These are phyloP conservation scores for Lipomyces oligophaga DNA, from an alignment of 805 yeast species.

Conservation along the genomic window DNA sequence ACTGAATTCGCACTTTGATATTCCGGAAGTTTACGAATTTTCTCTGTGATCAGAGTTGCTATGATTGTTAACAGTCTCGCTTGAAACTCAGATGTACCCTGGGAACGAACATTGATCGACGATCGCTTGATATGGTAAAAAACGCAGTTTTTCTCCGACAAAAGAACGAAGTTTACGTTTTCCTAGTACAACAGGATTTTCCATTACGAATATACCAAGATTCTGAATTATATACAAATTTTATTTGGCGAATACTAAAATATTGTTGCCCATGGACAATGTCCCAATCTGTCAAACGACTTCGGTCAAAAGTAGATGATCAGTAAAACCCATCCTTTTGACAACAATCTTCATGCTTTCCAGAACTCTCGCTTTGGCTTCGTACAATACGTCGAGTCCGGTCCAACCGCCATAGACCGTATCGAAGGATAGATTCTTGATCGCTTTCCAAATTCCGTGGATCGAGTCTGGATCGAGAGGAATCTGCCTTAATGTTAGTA, in stretches of 20 bases:
- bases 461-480: conserved; percentile 27
- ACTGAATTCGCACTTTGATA: conserved; percentile 48
- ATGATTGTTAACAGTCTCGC: background rate
- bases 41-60: conserved; percentile 25
- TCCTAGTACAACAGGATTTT: background rate
- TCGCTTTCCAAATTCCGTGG: conserved; percentile 22
- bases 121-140: conserved; percentile 1
- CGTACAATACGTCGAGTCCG: conserved; percentile 17
- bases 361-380: conserved; percentile 16
- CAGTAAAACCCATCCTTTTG: conserved; percentile 20
- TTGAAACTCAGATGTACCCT: background rate
- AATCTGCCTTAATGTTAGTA: conserved; percentile 8
- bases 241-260: too few species aligned
- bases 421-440: conserved; percentile 20
- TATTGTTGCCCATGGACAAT: too few species aligned
- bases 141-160: conserved; percentile 1
- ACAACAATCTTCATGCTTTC: conserved; percentile 25
- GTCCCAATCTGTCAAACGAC: too few species aligned
- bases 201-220: too few species aligned
- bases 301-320: conserved; percentile 15
- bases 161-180: conserved; percentile 1
- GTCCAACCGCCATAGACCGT: conserved; percentile 25
- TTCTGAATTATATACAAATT: too few species aligned
- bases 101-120: conserved; percentile 6
- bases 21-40: conserved; percentile 35